Base-by-base conservation (phyloP, 768 basidiomycete species). In the Porpolomopsis calyptriformis region DNA sequence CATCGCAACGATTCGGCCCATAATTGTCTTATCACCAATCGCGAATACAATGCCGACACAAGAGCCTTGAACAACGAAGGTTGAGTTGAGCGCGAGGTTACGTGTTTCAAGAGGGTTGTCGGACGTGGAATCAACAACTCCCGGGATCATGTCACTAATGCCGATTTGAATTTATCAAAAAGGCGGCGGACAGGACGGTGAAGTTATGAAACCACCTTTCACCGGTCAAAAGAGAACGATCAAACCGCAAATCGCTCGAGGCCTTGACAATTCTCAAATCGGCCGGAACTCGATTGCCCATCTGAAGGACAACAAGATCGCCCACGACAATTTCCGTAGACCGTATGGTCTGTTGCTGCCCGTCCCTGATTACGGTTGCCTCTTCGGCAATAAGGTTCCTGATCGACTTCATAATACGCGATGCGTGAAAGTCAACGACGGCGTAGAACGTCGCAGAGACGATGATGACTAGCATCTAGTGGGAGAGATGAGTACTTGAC, bases 261-360 rank as follows among this genome's bases (percentile, higher is more conserved):
- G 75, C 68, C 53, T 79, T 77, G 11, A 82, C 46, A 26, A 82
- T 57, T 65, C 71, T 18, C 40, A 81, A 59, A 57, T 83, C 81
- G 8, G 81, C 81, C 0, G 81, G 81, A 2, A 78, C 80, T 62
- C 82, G 82, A 61, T 82, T 78, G 23, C 81, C 81, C 40, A 68
- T 72, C 40, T 78, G 77, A 40, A 83, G 52, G 22, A 82, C 64
- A 2, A 83, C 80, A 37, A 83, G 55, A 56, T 83, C 81, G 18
- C 81, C 81, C 52, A 73, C 77, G 23, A 83, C 81, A 1, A 83
- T 64, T 23, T 74, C 71, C 4, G 75, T 70, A 8, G 80, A 79
- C 29, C 78, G 73, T 39, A 80, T 69, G 4, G 70, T 70, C 20
- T 61, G 56, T 43, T 82, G 71, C 2, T 69, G 64, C 0, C 74